Conservation (phyloP, 176 grass and related monocot species). For the Guadua angustifolia region DNA sequence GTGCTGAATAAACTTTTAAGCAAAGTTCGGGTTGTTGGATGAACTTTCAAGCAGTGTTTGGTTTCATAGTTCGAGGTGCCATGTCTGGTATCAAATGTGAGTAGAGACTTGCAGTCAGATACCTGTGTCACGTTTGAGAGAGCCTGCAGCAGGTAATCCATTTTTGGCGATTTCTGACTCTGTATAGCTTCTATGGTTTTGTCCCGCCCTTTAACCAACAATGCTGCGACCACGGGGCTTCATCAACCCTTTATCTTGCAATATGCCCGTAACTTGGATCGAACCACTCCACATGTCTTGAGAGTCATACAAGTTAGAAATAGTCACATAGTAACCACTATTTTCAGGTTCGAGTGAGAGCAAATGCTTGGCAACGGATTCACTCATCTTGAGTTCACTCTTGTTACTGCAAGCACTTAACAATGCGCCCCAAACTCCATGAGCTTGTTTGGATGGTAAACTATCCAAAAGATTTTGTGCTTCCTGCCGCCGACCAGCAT, state of each 20-base stretch:
- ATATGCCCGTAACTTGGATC: slow-evolving; percentile 54
- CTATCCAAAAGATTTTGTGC: slow-evolving; percentile 63
- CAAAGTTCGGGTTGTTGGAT: no score
- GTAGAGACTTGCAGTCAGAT: not conserved
- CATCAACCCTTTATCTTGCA: slow-evolving; percentile 62
- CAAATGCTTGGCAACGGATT: slow-evolving; percentile 63
- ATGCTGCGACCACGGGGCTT: slow-evolving; percentile 63
- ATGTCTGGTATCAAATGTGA: no score
- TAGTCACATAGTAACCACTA: slow-evolving; percentile 79
- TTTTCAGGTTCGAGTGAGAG: slow-evolving; percentile 69
- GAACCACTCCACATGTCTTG: slow-evolving; percentile 64
- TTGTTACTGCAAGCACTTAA: slow-evolving; percentile 64
- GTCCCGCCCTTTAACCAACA: slow-evolving; percentile 30
- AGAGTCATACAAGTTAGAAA: slow-evolving; percentile 77
- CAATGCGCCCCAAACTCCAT: slow-evolving; percentile 78
- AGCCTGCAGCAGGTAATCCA: not conserved
- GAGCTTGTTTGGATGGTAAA: slow-evolving; percentile 48
- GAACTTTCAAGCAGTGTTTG: no score
- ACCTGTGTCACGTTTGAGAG: not conserved
- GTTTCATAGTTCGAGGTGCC: no score
- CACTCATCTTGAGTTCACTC: slow-evolving; percentile 54
- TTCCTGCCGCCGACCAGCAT: slow-evolving; percentile 68
- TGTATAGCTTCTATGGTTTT: not conserved
- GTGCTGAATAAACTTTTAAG: no score
- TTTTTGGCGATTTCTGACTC: not conserved